Conservation (phyloP, 2,329 filamentous ascomycete species). For the Beauveria medogensis region DNA sequence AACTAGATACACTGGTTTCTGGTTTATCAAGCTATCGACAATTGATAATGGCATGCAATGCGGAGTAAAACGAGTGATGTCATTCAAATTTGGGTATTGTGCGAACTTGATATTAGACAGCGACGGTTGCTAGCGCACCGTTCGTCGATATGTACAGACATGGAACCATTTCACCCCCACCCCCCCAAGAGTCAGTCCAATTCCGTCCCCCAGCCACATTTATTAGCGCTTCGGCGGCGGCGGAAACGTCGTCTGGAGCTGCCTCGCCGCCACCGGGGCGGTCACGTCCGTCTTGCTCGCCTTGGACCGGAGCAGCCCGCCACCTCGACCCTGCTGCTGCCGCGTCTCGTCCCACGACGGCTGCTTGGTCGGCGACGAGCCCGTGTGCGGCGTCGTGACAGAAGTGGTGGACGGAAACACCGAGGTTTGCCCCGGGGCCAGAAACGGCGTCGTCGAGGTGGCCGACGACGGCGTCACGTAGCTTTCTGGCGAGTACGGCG, state of each 20-base stretch:
- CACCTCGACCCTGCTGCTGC: background rate
- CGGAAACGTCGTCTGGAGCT: conserved; percentile 9
- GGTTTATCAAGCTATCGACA: too few species aligned
- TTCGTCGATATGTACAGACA: too few species aligned
- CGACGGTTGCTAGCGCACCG: too few species aligned
- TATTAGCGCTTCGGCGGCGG: conserved; percentile 6
- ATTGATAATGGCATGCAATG: too few species aligned
- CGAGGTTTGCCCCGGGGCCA: background rate
- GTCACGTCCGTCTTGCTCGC: conserved; percentile 1
- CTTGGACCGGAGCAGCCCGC: conserved; percentile 8
- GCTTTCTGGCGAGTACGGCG: conserved; percentile 1
- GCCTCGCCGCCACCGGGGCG: conserved; percentile 7
- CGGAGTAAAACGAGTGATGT: too few species aligned
- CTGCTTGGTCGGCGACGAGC: background rate
- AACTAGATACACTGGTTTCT: too few species aligned
- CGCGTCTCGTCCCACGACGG: conserved; percentile 5
- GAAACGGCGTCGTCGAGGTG: conserved; percentile 6
- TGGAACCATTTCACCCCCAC: too few species aligned
- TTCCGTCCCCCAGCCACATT: background rate
- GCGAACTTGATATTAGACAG: too few species aligned
- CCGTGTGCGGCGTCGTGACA: background rate
- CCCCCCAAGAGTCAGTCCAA: too few species aligned
- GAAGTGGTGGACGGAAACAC: background rate
- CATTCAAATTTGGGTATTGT: too few species aligned
- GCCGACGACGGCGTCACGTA: conserved; percentile 1